Evolutionary conservation across 1,284 basidiomycete genomes (phyloP).

Genomic region (Austropuccinia psidii): DNA sequence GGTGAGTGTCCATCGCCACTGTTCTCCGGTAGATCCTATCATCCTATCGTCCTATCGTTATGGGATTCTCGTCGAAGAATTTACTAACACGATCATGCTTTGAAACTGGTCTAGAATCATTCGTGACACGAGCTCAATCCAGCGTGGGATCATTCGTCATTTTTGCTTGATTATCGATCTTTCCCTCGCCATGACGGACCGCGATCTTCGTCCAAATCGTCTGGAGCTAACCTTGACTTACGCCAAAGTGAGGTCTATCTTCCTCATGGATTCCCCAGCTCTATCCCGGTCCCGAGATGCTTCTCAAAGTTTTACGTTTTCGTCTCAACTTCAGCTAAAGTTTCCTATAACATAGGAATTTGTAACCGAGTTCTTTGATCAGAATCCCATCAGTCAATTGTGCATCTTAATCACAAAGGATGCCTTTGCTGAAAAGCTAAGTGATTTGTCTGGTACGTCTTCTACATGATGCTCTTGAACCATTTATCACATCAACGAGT

Average conservation of each 20-base stretch:
- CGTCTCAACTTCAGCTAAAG: too few species aligned
- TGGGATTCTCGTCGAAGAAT: too few species aligned
- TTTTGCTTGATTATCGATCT: slow-evolving; percentile 83
- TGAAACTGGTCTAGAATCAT: too few species aligned
- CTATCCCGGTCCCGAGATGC: background rate
- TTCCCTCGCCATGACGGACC: slow-evolving; percentile 83
- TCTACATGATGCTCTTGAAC: slow-evolving; percentile 72
- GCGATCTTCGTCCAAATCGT: slow-evolving; percentile 87
- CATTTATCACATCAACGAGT: slow-evolving; percentile 71
- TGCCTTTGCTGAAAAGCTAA: slow-evolving; percentile 45
- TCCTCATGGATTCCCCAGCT: background rate
- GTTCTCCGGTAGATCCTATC: too few species aligned
- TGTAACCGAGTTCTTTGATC: slow-evolving; percentile 95
- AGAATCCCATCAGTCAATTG: slow-evolving; percentile 90
- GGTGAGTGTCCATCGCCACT: slow-evolving; percentile 59
- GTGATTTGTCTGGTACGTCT: slow-evolving; percentile 37
- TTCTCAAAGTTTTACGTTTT: background rate
- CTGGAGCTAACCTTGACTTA: slow-evolving; percentile 84
- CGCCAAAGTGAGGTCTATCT: slow-evolving; percentile 56
- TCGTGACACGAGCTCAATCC: slow-evolving; percentile 74
- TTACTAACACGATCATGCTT: too few species aligned
- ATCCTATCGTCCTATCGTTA: too few species aligned
- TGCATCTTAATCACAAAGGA: slow-evolving; percentile 45
- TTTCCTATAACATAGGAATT: slow-evolving; percentile 55
- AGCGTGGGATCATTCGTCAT: slow-evolving; percentile 92